Conservation (phyloP, 2,329 filamentous ascomycete species). For the Fusarium praegraminearum region DNA sequence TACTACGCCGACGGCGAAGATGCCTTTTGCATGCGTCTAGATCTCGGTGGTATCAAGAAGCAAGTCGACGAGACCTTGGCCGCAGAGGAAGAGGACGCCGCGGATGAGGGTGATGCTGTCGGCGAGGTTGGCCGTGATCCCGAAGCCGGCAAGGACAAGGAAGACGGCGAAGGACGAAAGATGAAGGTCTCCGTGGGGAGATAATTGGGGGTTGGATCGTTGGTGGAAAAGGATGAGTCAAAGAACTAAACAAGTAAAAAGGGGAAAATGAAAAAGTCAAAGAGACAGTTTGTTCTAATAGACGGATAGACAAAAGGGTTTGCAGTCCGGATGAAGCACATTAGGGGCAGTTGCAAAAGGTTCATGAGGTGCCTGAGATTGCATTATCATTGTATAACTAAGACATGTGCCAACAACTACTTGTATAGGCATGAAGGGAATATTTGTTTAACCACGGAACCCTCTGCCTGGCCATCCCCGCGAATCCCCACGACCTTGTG, state of each 20-base stretch:
- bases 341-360: constrained; percentile 10
- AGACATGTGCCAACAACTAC: background rate
- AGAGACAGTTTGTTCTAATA: constrained; percentile 35
- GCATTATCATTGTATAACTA: background rate
- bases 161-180: constrained; percentile 49
- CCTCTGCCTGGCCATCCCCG: constrained; percentile 25
- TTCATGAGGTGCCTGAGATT: constrained; percentile 4
- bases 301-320: constrained; percentile 46
- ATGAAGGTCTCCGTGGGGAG: constrained; percentile 89
- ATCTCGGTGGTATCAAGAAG: constrained; percentile 73
- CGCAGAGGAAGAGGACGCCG: constrained; percentile 58
- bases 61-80: constrained; percentile 55
- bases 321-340: constrained; percentile 25
- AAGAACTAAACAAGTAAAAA: constrained; percentile 39
- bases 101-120: constrained; percentile 77
- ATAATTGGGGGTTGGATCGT: constrained; percentile 79
- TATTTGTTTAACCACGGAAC: constrained; percentile 2
- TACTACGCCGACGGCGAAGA: constrained; percentile 99
- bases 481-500: constrained; percentile 11
- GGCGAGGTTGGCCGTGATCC: constrained; percentile 72
- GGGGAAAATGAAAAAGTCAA: background rate
- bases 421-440: background rate
- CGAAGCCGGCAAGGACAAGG: constrained; percentile 49
- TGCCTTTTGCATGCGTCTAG: constrained; percentile 92
- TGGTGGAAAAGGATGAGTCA: constrained; percentile 78